Conservation (phyloP, 2,329 filamentous ascomycete genomes). For the Fusarium nygamai region DNA sequence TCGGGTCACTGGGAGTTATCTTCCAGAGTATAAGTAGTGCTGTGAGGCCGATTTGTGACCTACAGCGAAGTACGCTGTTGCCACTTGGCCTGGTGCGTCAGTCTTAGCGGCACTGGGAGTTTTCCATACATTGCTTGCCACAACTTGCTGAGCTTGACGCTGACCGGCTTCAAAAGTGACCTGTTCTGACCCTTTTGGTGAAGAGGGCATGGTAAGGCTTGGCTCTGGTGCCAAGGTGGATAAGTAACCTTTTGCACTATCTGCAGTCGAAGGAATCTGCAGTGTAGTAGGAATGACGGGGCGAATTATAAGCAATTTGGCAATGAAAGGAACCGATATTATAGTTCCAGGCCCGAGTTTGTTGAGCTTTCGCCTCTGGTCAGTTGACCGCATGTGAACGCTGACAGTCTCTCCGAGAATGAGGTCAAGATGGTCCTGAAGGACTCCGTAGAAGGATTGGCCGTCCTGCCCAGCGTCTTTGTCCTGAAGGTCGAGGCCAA, state of each 20-base stretch:
- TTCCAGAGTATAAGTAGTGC: too few species aligned
- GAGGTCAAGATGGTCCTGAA: constrained; percentile 9
- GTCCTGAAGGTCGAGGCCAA: neutral
- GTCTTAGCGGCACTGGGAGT: too few species aligned
- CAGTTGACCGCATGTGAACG: constrained; percentile 8
- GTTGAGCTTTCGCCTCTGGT: neutral
- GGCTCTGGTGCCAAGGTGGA: too few species aligned
- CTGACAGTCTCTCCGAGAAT: constrained; percentile 5
- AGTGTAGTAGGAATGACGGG: too few species aligned
- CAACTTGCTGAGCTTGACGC: neutral
- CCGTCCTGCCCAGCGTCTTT: neutral
- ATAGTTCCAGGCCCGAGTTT: constrained; percentile 22
- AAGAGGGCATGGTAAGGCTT: too few species aligned
- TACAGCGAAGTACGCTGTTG: too few species aligned
- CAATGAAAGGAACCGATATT: constrained; percentile 22
- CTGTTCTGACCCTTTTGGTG: neutral
- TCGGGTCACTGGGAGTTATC: too few species aligned
- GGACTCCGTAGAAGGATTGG: constrained; percentile 1
- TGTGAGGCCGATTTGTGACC: too few species aligned
- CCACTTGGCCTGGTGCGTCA: too few species aligned
- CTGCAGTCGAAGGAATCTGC: too few species aligned
- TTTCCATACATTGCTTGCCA: neutral
- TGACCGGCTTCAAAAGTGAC: neutral
- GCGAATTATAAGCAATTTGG: too few species aligned
- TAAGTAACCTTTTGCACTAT: too few species aligned